phyloP scores from a whole-genome alignment of 176 grass and related monocot genomes.

The Dendrocalamus sinicus region DNA sequence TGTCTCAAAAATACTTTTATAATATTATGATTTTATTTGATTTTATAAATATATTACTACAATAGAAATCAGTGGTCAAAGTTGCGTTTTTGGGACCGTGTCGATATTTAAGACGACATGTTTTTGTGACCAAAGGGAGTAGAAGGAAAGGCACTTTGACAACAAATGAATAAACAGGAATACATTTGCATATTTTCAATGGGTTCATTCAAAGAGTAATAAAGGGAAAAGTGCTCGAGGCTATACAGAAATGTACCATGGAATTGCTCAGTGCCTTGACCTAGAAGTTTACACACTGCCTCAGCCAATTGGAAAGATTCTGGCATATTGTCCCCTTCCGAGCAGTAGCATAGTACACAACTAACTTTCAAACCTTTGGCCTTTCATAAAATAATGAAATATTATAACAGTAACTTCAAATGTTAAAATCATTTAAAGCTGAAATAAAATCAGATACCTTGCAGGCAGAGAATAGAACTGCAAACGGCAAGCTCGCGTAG shows the following conservation, averaged over 20 bases:
- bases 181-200: neutral
- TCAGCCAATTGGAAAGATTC: slow-evolving; percentile 87
- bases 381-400: slow-evolving; percentile 45
- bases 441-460: slow-evolving; percentile 64
- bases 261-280: slow-evolving; percentile 64
- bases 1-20: no score
- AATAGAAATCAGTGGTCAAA: no score
- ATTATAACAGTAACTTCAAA: slow-evolving; percentile 21
- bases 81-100: no score
- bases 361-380: slow-evolving; percentile 82
- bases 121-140: no score
- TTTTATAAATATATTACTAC: no score
- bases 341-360: slow-evolving; percentile 90
- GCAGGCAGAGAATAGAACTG: slow-evolving; percentile 67
- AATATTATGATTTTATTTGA: no score
- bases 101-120: no score
- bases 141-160: neutral
- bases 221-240: neutral
- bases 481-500: slow-evolving; percentile 71
- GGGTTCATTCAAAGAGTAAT: neutral
- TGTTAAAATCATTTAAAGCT: slow-evolving; percentile 14
- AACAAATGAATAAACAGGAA: slow-evolving; percentile 23
- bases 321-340: slow-evolving; percentile 94
- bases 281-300: slow-evolving; percentile 72
- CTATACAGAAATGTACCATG: slow-evolving; percentile 56